Conservation (phyloP, 495 filamentous ascomycete genomes). For the Hypoxylon subgilvum region DNA sequence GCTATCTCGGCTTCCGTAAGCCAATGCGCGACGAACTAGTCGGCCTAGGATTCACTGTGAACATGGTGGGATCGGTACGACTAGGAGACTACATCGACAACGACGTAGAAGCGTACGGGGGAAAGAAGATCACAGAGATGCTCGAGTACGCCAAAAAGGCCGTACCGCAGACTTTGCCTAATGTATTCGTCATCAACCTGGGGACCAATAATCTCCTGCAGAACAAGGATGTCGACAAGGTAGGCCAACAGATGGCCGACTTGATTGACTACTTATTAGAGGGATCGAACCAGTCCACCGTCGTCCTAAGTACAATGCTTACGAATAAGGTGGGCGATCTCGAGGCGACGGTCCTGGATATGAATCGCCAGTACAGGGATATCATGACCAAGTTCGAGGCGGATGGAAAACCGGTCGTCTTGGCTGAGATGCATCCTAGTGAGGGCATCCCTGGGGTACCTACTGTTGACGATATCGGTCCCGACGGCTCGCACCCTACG, state of each 20-base stretch:
- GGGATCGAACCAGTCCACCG: slow-evolving; percentile 28
- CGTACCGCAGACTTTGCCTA: slow-evolving; percentile 38
- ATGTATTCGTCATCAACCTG: slow-evolving; percentile 45
- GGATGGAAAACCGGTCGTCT: slow-evolving; percentile 20
- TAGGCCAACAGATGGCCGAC: slow-evolving; percentile 26
- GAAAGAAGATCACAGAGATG: slow-evolving; percentile 44
- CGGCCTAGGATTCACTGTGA: slow-evolving; percentile 31
- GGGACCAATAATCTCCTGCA: slow-evolving; percentile 46
- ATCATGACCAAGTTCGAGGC: slow-evolving; percentile 32
- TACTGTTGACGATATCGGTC: slow-evolving; percentile 22
- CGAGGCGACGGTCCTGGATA: slow-evolving; percentile 37
- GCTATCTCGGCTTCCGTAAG: slow-evolving; percentile 61
- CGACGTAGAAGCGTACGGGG: slow-evolving; percentile 43
- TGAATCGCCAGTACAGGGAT: slow-evolving; percentile 40
- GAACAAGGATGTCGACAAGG: slow-evolving; percentile 29
- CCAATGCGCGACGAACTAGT: slow-evolving; percentile 45
- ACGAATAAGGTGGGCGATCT: slow-evolving; percentile 36
- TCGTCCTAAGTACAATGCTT: slow-evolving; percentile 33
- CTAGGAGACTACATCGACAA: slow-evolving; percentile 44
- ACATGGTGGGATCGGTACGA: slow-evolving; percentile 42
- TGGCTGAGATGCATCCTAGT: slow-evolving; percentile 34
- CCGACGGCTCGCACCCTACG: slow-evolving; percentile 46
- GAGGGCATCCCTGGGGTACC: slow-evolving; percentile 18
- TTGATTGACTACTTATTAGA: slow-evolving; percentile 27
- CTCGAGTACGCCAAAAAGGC: slow-evolving; percentile 28